Evolutionary conservation across 2,329 filamentous ascomycete species (phyloP).

Genomic region (Paramyrothecium roridum): DNA sequence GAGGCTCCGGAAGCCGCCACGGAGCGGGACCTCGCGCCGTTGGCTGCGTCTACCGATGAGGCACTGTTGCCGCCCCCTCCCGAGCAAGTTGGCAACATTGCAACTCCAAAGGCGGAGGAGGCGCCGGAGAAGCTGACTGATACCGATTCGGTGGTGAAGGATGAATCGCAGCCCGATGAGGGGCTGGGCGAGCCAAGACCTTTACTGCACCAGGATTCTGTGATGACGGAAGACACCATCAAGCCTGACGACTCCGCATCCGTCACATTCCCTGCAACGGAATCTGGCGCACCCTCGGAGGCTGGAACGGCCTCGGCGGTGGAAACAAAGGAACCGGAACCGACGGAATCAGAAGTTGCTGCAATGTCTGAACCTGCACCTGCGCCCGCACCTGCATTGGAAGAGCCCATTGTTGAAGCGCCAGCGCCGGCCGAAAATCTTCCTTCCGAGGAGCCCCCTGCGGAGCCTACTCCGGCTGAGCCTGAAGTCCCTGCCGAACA

Average conservation of each 20-base stretch:
- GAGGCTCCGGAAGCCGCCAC: conserved; percentile 21
- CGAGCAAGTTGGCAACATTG: conserved; percentile 37
- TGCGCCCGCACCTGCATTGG: background rate
- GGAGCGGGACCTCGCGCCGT: conserved; percentile 21
- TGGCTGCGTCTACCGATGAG: conserved; percentile 12
- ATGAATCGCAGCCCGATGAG: conserved; percentile 18
- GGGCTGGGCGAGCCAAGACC: conserved; percentile 13
- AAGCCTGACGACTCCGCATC: conserved; percentile 36
- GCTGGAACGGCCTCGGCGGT: conserved; percentile 3
- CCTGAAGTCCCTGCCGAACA: too few relatives aligned
- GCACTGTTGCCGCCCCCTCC: conserved; percentile 31
- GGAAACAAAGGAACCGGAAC: background rate
- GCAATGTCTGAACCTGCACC: background rate
- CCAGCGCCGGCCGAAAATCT: too few relatives aligned
- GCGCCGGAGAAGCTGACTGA: conserved; percentile 17
- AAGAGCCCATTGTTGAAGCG: too few relatives aligned
- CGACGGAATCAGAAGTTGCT: background rate
- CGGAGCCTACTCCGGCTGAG: too few relatives aligned
- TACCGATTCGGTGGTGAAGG: conserved; percentile 19
- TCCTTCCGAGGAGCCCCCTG: too few relatives aligned
- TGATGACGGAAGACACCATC: conserved; percentile 33
- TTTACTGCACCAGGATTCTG: conserved; percentile 24
- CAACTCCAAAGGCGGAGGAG: conserved; percentile 27
- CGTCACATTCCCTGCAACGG: conserved; percentile 20
- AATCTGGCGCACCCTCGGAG: conserved; percentile 17